Percentiles rank a stretch among this genome's conserved stretches.
These are phyloP conservation scores for Argentina anserina DNA, from an alignment of 306 rosid genomes.

Conservation along the genomic window DNA sequence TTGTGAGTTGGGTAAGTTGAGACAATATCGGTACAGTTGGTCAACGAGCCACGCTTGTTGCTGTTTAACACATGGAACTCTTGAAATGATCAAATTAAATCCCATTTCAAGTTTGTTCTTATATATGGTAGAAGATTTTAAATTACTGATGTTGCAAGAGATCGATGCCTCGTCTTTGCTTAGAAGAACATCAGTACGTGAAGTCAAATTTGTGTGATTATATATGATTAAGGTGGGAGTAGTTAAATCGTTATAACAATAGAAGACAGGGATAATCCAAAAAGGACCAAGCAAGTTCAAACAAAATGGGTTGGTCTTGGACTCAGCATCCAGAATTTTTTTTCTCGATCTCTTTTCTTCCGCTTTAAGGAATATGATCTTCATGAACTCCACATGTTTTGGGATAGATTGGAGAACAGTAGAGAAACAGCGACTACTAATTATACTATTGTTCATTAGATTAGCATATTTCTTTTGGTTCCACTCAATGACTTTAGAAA, in stretches of 20 bases:
- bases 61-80: too few relatives aligned
- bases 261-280: not conserved
- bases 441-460: not conserved
- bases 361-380: not conserved
- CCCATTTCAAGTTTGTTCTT: too few relatives aligned
- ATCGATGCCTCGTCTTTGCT: not conserved
- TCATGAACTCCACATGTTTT: not conserved
- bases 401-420: not conserved
- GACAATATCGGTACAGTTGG: too few relatives aligned
- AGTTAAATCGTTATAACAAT: not conserved
- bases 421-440: not conserved
- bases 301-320: not conserved
- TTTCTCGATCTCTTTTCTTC: not conserved
- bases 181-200: not conserved
- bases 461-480: not conserved
- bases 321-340: not conserved
- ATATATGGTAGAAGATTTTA: too few relatives aligned
- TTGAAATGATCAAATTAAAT: too few relatives aligned
- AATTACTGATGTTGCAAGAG: too few relatives aligned
- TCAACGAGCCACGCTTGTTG: too few relatives aligned
- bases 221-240: not conserved
- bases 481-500: not conserved
- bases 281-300: not conserved
- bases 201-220: not conserved
- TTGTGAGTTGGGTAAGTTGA: too few relatives aligned